These are phyloP conservation scores for Russula brevipes DNA, from an alignment of 768 basidiomycete species.

Conservation along the genomic window DNA sequence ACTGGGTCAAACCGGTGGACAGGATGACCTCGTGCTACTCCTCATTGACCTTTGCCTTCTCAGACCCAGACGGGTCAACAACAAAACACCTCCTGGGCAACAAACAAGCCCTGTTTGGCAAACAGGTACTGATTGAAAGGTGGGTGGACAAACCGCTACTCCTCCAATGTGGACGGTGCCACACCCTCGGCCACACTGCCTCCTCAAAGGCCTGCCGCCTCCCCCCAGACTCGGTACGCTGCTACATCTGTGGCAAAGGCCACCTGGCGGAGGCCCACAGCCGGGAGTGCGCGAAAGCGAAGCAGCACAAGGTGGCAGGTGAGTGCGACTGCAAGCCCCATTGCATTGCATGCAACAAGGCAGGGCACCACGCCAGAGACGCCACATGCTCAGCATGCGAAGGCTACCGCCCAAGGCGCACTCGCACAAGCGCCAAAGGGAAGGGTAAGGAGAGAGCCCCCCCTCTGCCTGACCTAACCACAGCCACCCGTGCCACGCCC, in stretches of 20 bases:
- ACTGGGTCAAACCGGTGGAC: background rate
- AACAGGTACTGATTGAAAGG: background rate
- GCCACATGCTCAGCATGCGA: background rate
- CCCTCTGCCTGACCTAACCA: no score
- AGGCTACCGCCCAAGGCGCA: background rate
- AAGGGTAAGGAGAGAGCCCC: background rate
- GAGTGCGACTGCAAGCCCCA: background rate
- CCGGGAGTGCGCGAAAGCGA: background rate
- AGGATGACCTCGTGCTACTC: background rate
- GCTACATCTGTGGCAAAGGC: background rate
- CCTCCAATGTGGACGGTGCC: background rate
- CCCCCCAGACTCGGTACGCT: background rate
- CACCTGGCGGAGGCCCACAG: background rate
- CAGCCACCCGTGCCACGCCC: no score
- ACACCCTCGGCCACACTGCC: background rate
- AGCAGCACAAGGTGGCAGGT: background rate
- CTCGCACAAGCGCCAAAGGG: background rate
- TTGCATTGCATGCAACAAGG: background rate
- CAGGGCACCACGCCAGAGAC: background rate
- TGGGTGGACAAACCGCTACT: background rate
- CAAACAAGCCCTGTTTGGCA: background rate
- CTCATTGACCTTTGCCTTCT: background rate
- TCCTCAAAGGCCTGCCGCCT: background rate
- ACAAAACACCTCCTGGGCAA: background rate
- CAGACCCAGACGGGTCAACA: background rate